A percentile compares a stretch with the other conserved stretches of the same genome.
These are phyloP conservation scores for Rhizopus microsporus DNA, from an alignment of 371 early-diverging fungal genomes.

Conservation along the genomic window DNA sequence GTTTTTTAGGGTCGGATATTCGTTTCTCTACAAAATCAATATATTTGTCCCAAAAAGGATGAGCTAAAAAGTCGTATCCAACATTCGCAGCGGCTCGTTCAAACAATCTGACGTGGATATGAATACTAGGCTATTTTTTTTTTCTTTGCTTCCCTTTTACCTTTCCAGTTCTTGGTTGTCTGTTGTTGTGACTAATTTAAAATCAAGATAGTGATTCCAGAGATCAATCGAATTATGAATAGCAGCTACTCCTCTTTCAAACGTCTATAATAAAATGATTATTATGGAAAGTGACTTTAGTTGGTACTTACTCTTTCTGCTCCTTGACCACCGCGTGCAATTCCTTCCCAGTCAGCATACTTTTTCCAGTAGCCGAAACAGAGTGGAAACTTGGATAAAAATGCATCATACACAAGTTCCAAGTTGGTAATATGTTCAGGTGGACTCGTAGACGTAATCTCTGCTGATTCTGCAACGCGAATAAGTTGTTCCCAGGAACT, in stretches of 20 bases:
- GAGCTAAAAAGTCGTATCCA: constrained; percentile 68
- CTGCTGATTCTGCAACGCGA: constrained; percentile 51
- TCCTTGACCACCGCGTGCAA: constrained; percentile 52
- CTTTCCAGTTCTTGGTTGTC: constrained; percentile 55
- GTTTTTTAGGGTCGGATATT: constrained; percentile 32
- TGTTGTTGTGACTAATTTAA: constrained; percentile 50
- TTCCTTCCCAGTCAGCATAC: constrained; percentile 62
- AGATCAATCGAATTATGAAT: constrained; percentile 69
- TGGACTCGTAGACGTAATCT: constrained; percentile 42
- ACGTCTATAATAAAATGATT: constrained; percentile 43
- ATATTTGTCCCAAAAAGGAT: constrained; percentile 75
- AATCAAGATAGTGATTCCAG: constrained; percentile 69
- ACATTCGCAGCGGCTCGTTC: constrained; percentile 64
- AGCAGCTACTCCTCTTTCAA: constrained; percentile 63
- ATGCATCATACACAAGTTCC: constrained; percentile 59
- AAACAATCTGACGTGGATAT: constrained; percentile 37
- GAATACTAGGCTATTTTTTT: neutral
- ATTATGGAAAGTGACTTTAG: constrained; percentile 1
- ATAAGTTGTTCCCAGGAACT: constrained; percentile 62
- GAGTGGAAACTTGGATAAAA: constrained; percentile 67
- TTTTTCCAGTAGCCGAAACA: constrained; percentile 82
- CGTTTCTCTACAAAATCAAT: constrained; percentile 63
- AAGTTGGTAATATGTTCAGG: constrained; percentile 37
- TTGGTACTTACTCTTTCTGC: constrained; percentile 53
- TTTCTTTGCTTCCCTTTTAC: constrained; percentile 32